Percentiles rank a stretch among this genome's conserved stretches.
Evolutionary conservation across 495 filamentous ascomycete species (phyloP).

Genomic region (Aspergillus biplanus): DNA sequence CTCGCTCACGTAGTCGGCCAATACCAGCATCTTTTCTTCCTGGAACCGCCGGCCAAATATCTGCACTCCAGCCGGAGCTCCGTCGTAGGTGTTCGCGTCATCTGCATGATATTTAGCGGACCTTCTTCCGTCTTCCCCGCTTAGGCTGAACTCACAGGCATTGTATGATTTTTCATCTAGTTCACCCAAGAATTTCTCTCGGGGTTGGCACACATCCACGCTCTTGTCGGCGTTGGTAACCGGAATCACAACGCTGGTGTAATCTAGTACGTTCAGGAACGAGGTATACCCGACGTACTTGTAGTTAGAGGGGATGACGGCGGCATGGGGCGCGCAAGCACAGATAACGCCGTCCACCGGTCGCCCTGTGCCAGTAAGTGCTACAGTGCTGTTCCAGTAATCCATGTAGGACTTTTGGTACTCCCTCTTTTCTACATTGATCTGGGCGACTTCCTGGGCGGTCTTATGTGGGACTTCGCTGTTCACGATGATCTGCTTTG

Average conservation of each 20-base stretch:
- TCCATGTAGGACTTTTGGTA: conserved; percentile 68
- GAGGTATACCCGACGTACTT: conserved; percentile 54
- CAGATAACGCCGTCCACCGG: conserved; percentile 59
- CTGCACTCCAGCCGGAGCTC: conserved; percentile 58
- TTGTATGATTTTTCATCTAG: conserved; percentile 47
- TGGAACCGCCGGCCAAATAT: conserved; percentile 53
- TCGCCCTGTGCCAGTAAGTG: conserved; percentile 57
- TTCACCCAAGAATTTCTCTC: conserved; percentile 43
- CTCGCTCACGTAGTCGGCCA: conserved; percentile 43
- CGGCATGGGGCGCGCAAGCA: conserved; percentile 48
- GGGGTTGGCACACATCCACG: conserved; percentile 47
- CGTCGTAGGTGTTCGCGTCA: conserved; percentile 56
- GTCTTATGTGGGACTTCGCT: conserved; percentile 33
- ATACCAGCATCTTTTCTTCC: conserved; percentile 56
- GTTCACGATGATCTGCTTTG: conserved; percentile 41
- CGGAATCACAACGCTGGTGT: conserved; percentile 59
- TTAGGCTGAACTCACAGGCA: conserved; percentile 51
- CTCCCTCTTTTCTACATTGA: conserved; percentile 61
- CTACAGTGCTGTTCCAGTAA: conserved; percentile 67
- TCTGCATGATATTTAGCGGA: conserved; percentile 39
- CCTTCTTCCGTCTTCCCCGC: neutral
- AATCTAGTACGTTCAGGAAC: conserved; percentile 62
- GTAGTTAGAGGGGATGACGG: conserved; percentile 53
- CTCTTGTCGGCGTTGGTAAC: conserved; percentile 59
- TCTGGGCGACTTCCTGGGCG: conserved; percentile 52